Evolutionary conservation across 257 asterid species (phyloP), one percentile per base, ranked within the genome.

Genomic region (Solanum habrochaites): DNA sequence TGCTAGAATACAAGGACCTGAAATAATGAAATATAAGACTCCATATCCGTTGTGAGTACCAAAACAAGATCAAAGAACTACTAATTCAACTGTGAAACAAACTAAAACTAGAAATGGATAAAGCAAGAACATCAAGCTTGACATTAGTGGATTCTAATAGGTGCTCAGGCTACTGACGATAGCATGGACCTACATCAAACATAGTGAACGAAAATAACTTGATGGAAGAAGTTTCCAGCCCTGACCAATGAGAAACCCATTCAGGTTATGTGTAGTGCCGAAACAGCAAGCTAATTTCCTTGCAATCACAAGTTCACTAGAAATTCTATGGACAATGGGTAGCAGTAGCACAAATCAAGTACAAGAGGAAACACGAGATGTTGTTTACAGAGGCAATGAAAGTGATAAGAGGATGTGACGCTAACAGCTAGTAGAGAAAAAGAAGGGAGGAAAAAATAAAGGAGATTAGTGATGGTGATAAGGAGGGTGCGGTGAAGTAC

Each of bases 1-100:
- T 80, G 94, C 98, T 49, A 94, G 95, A 97, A 87, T 92, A 97
- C n/a, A 1, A 95, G 96, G 83, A 96, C 99, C 99, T 97, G 90
- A 29, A 85, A 88, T 70, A 86, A 58, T 39, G 52, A 25, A 42
- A 74, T 47, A 39, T 77, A 47, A 31, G 25, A 75, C 52, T 60
- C 81, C 72, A 52, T 11, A 40, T n/a, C 66, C 43, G 12, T 14
- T 40, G 23, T 29, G 77, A 16, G n/a, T 20, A 39, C 60, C 45
- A 58, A 11, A 80, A 31, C 47, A 4, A 47, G 29, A 56, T 7
- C n/a, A 18, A 56, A 10, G 64, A 56, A 56, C 20, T 7, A 18
- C n/a, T 18, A 56, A 56, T 56, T 56, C 64, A 56, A 18, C 1
- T 56, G 64, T 18, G 64, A 56, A 18, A 56, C 64, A 56, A 56